Evolutionary conservation across 768 basidiomycete species (phyloP).

Genomic region (Boletus rufocinnamomeus): DNA sequence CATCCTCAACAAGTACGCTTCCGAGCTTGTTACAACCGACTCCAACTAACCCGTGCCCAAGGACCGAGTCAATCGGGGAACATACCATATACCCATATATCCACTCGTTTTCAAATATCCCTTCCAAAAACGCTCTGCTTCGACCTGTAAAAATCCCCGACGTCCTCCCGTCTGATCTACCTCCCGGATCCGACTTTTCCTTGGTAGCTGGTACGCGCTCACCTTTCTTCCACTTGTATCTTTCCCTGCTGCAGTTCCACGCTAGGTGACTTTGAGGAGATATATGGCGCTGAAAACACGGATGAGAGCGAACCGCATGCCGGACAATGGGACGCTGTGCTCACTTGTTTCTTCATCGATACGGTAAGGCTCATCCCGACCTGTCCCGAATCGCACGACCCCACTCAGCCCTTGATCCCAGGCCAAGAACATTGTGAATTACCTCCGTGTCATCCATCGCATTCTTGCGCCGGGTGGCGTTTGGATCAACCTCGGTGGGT

Average conservation of each 20-base stretch:
- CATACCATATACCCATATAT: constrained; percentile 87
- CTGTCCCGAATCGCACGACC: not conserved
- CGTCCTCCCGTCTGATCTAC: constrained; percentile 74
- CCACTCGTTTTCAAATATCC: constrained; percentile 88
- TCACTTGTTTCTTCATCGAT: constrained; percentile 98
- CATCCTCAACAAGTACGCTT: constrained; percentile 76
- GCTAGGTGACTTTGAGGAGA: constrained; percentile 88
- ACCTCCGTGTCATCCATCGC: constrained; percentile 81
- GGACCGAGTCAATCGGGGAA: constrained; percentile 66
- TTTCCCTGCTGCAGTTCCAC: not conserved
- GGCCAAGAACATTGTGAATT: constrained; percentile 92
- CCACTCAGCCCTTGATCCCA: constrained; percentile 30
- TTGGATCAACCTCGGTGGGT: constrained; percentile 78
- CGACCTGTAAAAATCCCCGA: constrained; percentile 77
- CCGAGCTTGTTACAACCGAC: not conserved
- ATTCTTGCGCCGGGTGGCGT: constrained; percentile 84
- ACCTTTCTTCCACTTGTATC: not conserved
- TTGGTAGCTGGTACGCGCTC: constrained; percentile 73
- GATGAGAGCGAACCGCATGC: constrained; percentile 63
- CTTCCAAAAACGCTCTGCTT: constrained; percentile 59
- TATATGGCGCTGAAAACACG: constrained; percentile 64
- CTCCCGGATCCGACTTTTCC: constrained; percentile 67
- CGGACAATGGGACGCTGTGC: constrained; percentile 83
- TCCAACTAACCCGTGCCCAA: constrained; percentile 17
- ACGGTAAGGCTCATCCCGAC: constrained; percentile 53